Base-by-base conservation (phyloP, 805 yeast species). In the Teunomyces funiuensis region DNA sequence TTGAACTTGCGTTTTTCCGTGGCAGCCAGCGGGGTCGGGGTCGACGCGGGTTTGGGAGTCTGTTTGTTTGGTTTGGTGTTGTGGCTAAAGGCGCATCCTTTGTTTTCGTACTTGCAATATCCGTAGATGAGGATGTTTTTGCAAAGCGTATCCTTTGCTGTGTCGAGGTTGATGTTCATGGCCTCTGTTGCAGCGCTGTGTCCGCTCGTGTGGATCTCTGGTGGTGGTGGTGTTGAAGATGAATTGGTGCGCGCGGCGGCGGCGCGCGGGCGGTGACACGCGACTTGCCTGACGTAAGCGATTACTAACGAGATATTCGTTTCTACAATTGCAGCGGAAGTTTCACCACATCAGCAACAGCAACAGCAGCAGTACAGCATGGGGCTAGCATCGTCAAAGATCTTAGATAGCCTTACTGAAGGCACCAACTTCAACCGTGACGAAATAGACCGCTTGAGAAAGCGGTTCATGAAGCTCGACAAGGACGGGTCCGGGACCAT, bases 381-480 rank as follows among this genome's bases (percentile, higher is more conserved):
- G 88, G 88, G 88, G 30, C 73, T 73, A 7, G 72, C 77, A 16
- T 76, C 83, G 6, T 80, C 87, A 10, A 80, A 73, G 38, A 55
- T 78, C 20, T 57, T 88, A 45, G 93, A 85, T 44, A 77, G 79
- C 49, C 74, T 88, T 17, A 78, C 86, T 52, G 90, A 85, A 59
- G 91, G 89, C 17, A 86, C 95, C 6, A 83, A 83, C 61, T 88
- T 91, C 63, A 95, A 88, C 42, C 76, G 83, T 37, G 97, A 88
- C 47, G 99, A 93, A 59, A 85, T 93, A 39, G 95, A 90, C 60
- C 76, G 99, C 47, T 71, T 93, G 44, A 81, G 96, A 43, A 88
- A 89, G 58, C 74, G 99, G 50, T 93, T 93, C 62, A 88, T 90
- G 95, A 93, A 95, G 57, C 70, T 93, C 40, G 99, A 93, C 63